Evolutionary conservation across 2,329 filamentous ascomycete species (phyloP).

Genomic region (Hymenoscyphus linearis): DNA sequence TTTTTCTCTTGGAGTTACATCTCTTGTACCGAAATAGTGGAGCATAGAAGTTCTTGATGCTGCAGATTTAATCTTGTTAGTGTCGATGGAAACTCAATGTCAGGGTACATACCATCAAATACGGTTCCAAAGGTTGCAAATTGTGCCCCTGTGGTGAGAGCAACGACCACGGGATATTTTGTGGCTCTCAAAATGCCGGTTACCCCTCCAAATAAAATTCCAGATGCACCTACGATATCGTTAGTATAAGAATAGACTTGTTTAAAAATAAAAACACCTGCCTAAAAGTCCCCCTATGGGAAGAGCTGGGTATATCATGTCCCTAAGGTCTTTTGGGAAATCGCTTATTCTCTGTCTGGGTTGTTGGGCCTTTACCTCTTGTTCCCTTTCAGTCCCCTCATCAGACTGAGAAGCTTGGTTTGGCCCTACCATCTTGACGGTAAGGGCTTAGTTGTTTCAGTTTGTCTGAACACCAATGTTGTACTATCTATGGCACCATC

Average conservation of each 20-base stretch:
- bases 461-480: not conserved
- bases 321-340: conserved; percentile 28
- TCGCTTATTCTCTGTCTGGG: not conserved
- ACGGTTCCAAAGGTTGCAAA: conserved; percentile 74
- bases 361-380: not conserved
- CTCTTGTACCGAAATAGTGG: conserved; percentile 39
- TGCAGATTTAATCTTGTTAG: conserved; percentile 27
- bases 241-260: conserved; percentile 8
- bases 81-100: conserved; percentile 6
- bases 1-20: conserved; percentile 51
- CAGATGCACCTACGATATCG: conserved; percentile 47
- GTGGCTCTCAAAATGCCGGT: conserved; percentile 64
- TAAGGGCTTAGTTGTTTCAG: not conserved
- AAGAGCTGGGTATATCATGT: conserved; percentile 46
- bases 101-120: conserved; percentile 59
- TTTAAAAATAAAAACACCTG: conserved; percentile 31
- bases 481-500: not conserved
- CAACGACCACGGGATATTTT: conserved; percentile 63
- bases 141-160: conserved; percentile 67
- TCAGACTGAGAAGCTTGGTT: not conserved
- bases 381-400: not conserved
- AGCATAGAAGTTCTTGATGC: conserved; percentile 45
- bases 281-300: conserved; percentile 56
- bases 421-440: not conserved
- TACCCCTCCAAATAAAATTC: conserved; percentile 60